phyloP scores from a whole-genome alignment of 352 stramenopile genomes.

The Phytopythium boreale region DNA sequence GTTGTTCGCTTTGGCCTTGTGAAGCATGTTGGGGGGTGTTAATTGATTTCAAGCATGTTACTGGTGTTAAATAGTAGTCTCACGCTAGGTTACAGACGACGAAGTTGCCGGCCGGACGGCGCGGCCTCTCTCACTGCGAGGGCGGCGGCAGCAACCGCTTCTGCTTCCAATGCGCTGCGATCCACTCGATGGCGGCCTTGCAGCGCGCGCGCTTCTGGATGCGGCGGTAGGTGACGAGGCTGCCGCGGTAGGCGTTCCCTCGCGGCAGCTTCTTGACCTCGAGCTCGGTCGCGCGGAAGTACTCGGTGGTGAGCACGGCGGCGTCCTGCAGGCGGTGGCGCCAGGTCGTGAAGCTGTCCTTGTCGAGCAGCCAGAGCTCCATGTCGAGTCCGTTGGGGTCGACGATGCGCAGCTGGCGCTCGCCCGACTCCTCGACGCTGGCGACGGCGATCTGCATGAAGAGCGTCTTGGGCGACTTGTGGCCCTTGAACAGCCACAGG shows the following conservation, averaged over 20 bases:
- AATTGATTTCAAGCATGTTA: too few species aligned
- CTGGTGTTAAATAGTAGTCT: neutral
- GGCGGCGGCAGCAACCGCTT: conserved; percentile 11
- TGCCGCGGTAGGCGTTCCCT: conserved; percentile 58
- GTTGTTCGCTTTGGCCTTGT: too few species aligned
- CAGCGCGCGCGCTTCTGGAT: conserved; percentile 47
- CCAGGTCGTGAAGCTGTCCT: conserved; percentile 46
- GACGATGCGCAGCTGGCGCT: conserved; percentile 59
- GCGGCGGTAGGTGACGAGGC: conserved; percentile 59
- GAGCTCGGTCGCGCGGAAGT: conserved; percentile 58
- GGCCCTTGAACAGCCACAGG: conserved; percentile 74
- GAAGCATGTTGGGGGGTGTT: too few species aligned
- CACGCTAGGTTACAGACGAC: neutral
- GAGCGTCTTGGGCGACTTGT: conserved; percentile 48
- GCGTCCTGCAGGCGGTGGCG: conserved; percentile 57
- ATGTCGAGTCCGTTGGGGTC: conserved; percentile 76
- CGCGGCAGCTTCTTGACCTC: conserved; percentile 54
- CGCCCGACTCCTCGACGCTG: conserved; percentile 59
- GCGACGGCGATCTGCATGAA: conserved; percentile 78
- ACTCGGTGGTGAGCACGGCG: conserved; percentile 50
- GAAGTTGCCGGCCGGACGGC: too few species aligned
- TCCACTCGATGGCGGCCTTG: conserved; percentile 37
- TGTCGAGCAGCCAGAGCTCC: conserved; percentile 71
- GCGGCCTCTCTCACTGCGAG: neutral
- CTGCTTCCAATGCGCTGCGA: conserved; percentile 37